Evolutionary conservation across 2,329 filamentous ascomycete genomes (phyloP), one percentile per base, ranked within the genome.

Genomic region (Pseudogymnoascus verrucosus): DNA sequence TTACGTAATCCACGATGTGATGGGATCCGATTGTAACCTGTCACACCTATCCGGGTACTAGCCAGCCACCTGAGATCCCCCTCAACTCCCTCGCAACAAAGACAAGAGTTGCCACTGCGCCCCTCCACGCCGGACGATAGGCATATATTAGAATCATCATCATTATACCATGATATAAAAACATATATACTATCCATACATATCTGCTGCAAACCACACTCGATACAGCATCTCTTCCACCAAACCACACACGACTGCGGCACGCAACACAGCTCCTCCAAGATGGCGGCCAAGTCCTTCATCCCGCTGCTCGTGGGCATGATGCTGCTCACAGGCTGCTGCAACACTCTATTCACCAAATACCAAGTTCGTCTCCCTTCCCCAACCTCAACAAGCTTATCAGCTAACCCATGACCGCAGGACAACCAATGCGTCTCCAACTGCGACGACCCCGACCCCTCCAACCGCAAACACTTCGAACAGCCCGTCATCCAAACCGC

Each of bases 381-480:
- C 23, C 16, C 42, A 21, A 54, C 51, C 23, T 37, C 6, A 6
- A 10, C 10, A 39, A 11, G 42, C 23, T 44, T 14, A 60, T n/a
- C 59, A 42, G 64, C 71, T 68, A 69, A 69, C 61, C 19, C 37
- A 21, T 36, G 11, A 21, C n/a, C 57, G 19, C 44, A 92, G 90
- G 95, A 99, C 75, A 96, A 96, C 81, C 91, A 97, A 87, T 99
- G 95, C 78, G 90, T 98, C 42, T 84, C 89, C 68, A 86, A 98
- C 79, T 99, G 95, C 80, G 86, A 91, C 71, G 82, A 85, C 65
- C 80, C 84, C 21, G 79, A 91, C 71, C 84, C 85, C 8, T 82
- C 81, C 65, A 84, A 88, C 68, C 88, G 85, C 62, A 79, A 84
- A 67, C 83, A 84, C 70, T 98, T 99, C 77, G 91, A 97, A 75